Evolutionary conservation across 495 filamentous ascomycete species (phyloP).

Genomic region (Penicillium soppii): DNA sequence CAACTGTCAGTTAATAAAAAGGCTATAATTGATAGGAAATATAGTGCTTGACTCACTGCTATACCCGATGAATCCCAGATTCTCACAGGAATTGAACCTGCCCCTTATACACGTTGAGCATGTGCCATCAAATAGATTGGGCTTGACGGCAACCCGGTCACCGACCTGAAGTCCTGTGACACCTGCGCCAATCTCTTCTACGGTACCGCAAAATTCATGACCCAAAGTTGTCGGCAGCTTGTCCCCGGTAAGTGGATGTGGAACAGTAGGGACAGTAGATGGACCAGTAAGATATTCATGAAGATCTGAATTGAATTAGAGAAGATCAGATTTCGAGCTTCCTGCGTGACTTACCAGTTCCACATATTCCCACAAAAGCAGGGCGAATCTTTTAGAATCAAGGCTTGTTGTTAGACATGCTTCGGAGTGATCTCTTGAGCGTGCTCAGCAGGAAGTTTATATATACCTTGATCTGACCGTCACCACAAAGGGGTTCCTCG

Average conservation of each 20-base stretch:
- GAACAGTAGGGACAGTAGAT: constrained; percentile 52
- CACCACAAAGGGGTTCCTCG: constrained; percentile 36
- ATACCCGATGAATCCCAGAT: constrained; percentile 59
- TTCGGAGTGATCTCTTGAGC: background rate
- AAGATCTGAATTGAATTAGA: constrained; percentile 7
- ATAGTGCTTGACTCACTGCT: constrained; percentile 44
- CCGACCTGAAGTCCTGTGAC: constrained; percentile 52
- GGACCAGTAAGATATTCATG: constrained; percentile 50
- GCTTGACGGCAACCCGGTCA: constrained; percentile 56
- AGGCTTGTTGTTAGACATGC: constrained; percentile 1
- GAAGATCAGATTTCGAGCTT: background rate
- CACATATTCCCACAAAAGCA: constrained; percentile 37
- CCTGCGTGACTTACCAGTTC: constrained; percentile 27
- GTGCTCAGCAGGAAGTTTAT: background rate
- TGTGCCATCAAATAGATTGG: constrained; percentile 58
- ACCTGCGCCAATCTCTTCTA: constrained; percentile 57
- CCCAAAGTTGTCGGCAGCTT: constrained; percentile 58
- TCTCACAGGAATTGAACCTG: constrained; percentile 56
- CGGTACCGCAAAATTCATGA: constrained; percentile 60
- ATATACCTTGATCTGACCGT: constrained; percentile 41
- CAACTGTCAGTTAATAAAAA: background rate
- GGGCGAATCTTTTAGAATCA: constrained; percentile 24
- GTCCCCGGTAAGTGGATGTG: constrained; percentile 58
- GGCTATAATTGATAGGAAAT: background rate
- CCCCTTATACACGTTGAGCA: constrained; percentile 53